phyloP scores from a whole-genome alignment of 495 filamentous ascomycete species.

The Thermochaetoides thermophila region DNA sequence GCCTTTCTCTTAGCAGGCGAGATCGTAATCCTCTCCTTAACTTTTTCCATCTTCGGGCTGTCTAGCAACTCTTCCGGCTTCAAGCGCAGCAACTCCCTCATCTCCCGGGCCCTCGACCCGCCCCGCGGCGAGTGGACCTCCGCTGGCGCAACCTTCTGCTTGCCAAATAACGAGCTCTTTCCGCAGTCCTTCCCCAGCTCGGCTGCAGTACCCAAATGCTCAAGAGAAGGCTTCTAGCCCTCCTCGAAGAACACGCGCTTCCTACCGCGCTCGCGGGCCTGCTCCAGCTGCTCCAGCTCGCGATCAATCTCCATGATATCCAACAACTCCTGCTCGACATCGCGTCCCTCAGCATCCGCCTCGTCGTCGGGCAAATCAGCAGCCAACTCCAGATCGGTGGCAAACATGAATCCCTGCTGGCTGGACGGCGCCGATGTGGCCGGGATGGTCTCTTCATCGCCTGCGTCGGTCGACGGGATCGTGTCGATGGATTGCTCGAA shows the following conservation, averaged over 20 bases:
- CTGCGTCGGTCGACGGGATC: slow-evolving; percentile 10
- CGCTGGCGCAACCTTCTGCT: too few relatives aligned
- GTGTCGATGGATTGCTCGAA: slow-evolving; percentile 14
- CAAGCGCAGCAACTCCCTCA: too few relatives aligned
- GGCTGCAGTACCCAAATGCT: not conserved
- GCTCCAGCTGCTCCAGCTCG: slow-evolving; percentile 34
- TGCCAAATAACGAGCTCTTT: too few relatives aligned
- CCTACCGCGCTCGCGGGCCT: slow-evolving; percentile 24
- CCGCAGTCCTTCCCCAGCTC: too few relatives aligned
- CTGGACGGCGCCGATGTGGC: slow-evolving; percentile 3
- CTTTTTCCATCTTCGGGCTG: not conserved
- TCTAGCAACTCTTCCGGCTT: too few relatives aligned
- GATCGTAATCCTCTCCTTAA: not conserved
- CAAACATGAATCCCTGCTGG: slow-evolving; percentile 25
- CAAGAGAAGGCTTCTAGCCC: slow-evolving; percentile 10
- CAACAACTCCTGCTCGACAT: slow-evolving; percentile 38
- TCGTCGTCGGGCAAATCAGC: slow-evolving; percentile 29
- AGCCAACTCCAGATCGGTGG: slow-evolving; percentile 27
- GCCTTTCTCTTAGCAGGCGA: not conserved
- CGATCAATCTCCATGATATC: slow-evolving; percentile 43
- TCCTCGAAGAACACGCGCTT: slow-evolving; percentile 36
- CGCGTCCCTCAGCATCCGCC: slow-evolving; percentile 27
- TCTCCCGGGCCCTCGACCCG: too few relatives aligned
- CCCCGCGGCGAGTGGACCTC: too few relatives aligned
- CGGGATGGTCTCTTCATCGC: slow-evolving; percentile 3